Conservation (phyloP, 495 filamentous ascomycete species). For the Neurospora tetraspora region DNA sequence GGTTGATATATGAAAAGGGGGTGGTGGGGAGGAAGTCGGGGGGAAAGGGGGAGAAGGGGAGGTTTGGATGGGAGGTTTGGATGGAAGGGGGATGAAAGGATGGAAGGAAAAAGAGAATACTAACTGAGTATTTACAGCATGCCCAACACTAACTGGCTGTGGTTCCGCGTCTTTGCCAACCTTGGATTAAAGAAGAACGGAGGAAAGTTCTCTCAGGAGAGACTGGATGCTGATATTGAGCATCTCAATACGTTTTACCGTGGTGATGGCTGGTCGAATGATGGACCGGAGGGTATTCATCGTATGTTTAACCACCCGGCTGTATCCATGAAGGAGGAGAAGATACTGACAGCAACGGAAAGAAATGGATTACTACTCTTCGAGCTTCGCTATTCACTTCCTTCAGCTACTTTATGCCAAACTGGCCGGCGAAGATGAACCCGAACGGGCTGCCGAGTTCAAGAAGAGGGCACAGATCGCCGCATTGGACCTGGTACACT, state of each 20-base stretch:
- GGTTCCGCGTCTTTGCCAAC: constrained; percentile 78
- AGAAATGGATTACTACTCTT: constrained; percentile 78
- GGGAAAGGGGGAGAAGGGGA: background rate
- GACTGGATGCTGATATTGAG: constrained; percentile 62
- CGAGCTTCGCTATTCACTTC: constrained; percentile 71
- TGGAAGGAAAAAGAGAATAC: background rate
- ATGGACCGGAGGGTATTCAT: constrained; percentile 64
- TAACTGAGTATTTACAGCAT: constrained; percentile 26
- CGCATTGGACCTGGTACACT: constrained; percentile 62
- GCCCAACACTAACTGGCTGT: constrained; percentile 57
- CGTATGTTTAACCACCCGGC: constrained; percentile 24
- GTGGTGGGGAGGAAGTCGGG: too few relatives aligned
- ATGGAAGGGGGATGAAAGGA: background rate
- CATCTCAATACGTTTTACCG: constrained; percentile 73
- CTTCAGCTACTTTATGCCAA: constrained; percentile 69
- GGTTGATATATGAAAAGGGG: background rate
- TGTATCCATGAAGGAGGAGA: background rate
- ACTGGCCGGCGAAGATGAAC: constrained; percentile 57
- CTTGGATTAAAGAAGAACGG: constrained; percentile 63
- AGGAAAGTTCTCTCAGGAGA: constrained; percentile 52
- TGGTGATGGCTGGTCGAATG: constrained; percentile 70
- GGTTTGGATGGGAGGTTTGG: background rate
- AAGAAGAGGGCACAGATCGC: constrained; percentile 52
- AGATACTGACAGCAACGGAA: background rate
- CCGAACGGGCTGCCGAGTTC: constrained; percentile 57